Base-by-base conservation (phyloP, 768 basidiomycete species). In the Clitopilus passeckerianus region DNA sequence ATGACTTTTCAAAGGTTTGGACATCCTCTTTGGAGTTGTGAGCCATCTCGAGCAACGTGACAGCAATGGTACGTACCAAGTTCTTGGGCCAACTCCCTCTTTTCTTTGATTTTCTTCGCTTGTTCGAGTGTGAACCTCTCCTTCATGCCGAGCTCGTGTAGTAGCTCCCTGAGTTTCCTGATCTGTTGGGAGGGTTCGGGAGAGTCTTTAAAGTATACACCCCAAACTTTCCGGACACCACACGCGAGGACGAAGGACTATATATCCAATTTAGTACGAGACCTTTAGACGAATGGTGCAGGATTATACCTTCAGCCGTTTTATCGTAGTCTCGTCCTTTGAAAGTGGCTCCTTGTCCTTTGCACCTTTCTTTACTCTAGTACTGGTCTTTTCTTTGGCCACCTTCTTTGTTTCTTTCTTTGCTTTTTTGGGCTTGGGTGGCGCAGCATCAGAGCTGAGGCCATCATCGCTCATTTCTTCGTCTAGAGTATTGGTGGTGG, bases 101-200 rank as follows among this genome's bases (percentile, higher is more conserved):
- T 83, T 69, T 77, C 83, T 61, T 80, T 88, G 64, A 95, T 89
- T 2, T 77, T 74, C 64, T 84, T 90, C 4, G 93, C 94, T 72
- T 95, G 89, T 57, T 91, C 92, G 66, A 92, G 65, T 61, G 85
- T 93, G 66, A 86, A 75, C 22, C 87, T 81, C 0, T 90, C 90
- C 0, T 77, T 82, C 91, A 95, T 95, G 0, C 93, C 93, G 30
- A 94, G 77, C 4, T 86, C 88, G 23, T 75, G 67, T 7, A 94
- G 77, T 12, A 89, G 86, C 59, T 80, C 75, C 58, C 82, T 85
- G 34, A 93, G 77, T 41, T 81, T 84, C 55, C 74, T 73, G 33
- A 92, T 86, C 65, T 93, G 90, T 53, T 85, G 80, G 1, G 76
- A 77, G 0, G 86, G 77, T 8, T 74, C 76, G 44, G 83, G 80